Base-by-base conservation (phyloP, 768 basidiomycete genomes). In the Tulasnella sp. region DNA sequence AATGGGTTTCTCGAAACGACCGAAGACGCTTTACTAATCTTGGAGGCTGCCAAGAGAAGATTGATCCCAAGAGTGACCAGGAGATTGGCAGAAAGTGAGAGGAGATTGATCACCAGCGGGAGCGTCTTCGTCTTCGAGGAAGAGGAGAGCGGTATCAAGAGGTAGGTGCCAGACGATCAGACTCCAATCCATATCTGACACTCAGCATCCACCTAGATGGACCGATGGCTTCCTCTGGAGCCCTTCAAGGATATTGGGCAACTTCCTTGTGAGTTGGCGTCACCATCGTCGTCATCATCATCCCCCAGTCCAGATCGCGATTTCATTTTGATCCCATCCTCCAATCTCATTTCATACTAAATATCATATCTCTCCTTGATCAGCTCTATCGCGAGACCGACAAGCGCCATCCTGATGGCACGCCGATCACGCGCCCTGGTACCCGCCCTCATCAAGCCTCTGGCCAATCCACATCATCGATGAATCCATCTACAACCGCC, bases 211-310 rank as follows among this genome's bases (percentile, higher is more conserved):
- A 4, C 4, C 4, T 43, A 59, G 58, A 45, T 96, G 93, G 89
- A 98, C 94, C 1, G 94, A 98, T 73, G 92, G 93, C n/a, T 85
- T 88, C 69, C 86, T 87, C 69, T 96, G 94, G 94, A 88, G 86
- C 65, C 94, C 94, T 0, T 87, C 85, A 64, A 78, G 94, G 60
- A 96, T 96, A 30, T 75, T 96, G 61, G 90, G 90, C 66, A 97
- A 97, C 71, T 98, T 96, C 69, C 76, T 98, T 47, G 73, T 77
- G 58, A 60, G 73, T 67, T n/a, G 10, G 3, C 34, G 34, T 38
- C 48, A 49, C 30, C 21, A 23, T 51, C 32, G 29, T 53, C 50
- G 15, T 32, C 47, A 26, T 38, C 55, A 24, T 47, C 30, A n/a
- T 44, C 34, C 15, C 34, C 34, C 34, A 38, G 34, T 38, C 34